phyloP scores from a whole-genome alignment of 2,329 filamentous ascomycete genomes.

The Aureobasidium melanogenum region DNA sequence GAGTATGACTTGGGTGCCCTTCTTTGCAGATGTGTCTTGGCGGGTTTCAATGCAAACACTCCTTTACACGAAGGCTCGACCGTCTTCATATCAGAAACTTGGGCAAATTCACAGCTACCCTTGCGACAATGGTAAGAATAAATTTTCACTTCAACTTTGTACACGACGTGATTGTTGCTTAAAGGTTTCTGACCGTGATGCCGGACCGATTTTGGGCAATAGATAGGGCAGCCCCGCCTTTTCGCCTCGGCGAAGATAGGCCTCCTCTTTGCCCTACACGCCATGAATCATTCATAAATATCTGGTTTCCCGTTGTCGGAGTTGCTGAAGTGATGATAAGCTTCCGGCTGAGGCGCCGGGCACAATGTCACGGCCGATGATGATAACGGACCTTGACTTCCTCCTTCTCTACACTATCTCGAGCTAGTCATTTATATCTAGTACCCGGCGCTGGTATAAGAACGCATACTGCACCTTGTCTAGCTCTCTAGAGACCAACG shows the following conservation, averaged over 20 bases:
- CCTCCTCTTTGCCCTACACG: background rate
- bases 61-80: no score
- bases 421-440: background rate
- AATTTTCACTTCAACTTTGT: background rate
- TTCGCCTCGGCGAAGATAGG: background rate
- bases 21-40: no score
- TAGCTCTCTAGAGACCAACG: no score
- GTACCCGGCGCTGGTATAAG: background rate
- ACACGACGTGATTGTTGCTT: background rate
- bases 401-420: background rate
- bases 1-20: no score
- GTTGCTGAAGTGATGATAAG: background rate
- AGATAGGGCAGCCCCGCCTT: constrained; percentile 2
- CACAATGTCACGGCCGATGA: background rate
- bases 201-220: background rate
- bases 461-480: background rate
- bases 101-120: no score
- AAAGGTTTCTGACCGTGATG: background rate
- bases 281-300: background rate
- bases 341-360: background rate
- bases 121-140: no score
- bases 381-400: background rate
- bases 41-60: no score
- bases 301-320: background rate
- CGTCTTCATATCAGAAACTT: no score